Evolutionary conservation across 1,284 basidiomycete genomes (phyloP).

Genomic region (Coriolopsis trogii): DNA sequence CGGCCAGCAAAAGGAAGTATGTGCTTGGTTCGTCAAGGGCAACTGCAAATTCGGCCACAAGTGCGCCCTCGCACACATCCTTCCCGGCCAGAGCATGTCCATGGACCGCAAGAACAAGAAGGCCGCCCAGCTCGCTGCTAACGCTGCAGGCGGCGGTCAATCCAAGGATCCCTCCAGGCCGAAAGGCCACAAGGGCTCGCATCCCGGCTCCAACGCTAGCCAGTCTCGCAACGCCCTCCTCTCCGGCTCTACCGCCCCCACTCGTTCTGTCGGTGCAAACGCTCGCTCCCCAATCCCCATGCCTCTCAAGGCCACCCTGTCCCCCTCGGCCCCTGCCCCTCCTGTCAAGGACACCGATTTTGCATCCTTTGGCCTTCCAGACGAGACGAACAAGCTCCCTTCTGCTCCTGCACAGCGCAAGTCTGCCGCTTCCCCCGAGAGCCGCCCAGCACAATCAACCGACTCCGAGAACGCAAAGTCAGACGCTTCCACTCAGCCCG

Average conservation of each 20-base stretch:
- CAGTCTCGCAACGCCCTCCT: conserved; percentile 50
- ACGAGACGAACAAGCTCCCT: conserved; percentile 52
- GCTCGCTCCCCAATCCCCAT: conserved; percentile 64
- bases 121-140: conserved; percentile 77
- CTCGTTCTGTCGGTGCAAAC: conserved; percentile 45
- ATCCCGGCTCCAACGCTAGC: conserved; percentile 25
- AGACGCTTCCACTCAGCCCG: conserved; percentile 1
- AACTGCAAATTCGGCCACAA: conserved; percentile 99
- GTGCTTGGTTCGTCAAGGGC: conserved; percentile 94
- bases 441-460: conserved; percentile 8
- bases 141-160: conserved; percentile 49
- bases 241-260: conserved; percentile 54
- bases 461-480: conserved; percentile 16
- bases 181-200: conserved; percentile 17
- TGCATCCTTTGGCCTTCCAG: conserved; percentile 64
- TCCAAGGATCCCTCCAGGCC: conserved; percentile 34
- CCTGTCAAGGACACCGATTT: conserved; percentile 78
- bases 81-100: conserved; percentile 91
- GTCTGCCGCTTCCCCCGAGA: conserved; percentile 22
- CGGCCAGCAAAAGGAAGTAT: conserved; percentile 87
- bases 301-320: conserved; percentile 70
- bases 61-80: conserved; percentile 91
- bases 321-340: conserved; percentile 78
- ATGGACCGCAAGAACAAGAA: conserved; percentile 99
- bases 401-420: conserved; percentile 49